phyloP scores from a whole-genome alignment of 305 asterid species.

The Fraxinus nigra region DNA sequence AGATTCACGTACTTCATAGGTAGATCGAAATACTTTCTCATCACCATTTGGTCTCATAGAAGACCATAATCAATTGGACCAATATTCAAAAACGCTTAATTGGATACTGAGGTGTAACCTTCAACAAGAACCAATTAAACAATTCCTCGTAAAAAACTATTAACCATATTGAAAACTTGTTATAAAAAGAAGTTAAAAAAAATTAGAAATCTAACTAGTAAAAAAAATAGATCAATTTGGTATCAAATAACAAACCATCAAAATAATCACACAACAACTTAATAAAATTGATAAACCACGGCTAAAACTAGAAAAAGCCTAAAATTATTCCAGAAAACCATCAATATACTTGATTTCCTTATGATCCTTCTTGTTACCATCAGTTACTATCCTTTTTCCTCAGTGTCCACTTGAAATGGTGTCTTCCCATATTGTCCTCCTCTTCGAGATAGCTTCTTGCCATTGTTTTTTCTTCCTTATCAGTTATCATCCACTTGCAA shows the following conservation, averaged over 20 bases:
- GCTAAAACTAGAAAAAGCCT: neutral
- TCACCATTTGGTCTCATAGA: neutral
- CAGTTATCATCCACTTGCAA: neutral
- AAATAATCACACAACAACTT: neutral
- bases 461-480: neutral
- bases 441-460: neutral
- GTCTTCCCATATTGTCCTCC: neutral
- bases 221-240: neutral
- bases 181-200: neutral
- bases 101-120: neutral
- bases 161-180: neutral
- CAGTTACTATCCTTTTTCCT: neutral
- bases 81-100: neutral
- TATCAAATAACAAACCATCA: neutral
- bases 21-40: neutral
- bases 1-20: neutral
- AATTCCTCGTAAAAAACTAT: neutral
- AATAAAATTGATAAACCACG: neutral
- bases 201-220: neutral
- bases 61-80: neutral
- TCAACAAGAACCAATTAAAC: neutral
- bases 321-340: neutral
- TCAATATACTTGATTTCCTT: neutral
- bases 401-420: neutral
- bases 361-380: neutral